Evolutionary conservation across 441 rosid species (phyloP), one percentile per base, ranked within the genome.

Genomic region (Dalechampia spathulata): DNA sequence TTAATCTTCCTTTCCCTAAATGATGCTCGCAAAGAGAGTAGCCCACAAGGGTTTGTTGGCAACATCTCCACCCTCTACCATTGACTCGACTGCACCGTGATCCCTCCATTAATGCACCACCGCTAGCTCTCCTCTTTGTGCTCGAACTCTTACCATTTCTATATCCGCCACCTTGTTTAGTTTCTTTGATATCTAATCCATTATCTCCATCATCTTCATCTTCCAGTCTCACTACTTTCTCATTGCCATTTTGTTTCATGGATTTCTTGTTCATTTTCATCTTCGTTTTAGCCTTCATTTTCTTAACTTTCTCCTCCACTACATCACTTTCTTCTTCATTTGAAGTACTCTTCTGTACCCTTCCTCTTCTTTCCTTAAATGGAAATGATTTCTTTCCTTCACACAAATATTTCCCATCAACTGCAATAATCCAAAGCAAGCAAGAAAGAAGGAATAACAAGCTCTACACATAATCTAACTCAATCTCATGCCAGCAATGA

Each of bases 11-110:
- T 72, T 91, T 91, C 2, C 96, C 98, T 44, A 87, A 67, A 63
- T 91, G 98, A 71, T 91, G 98, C 74, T 91, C 98, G 45, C 98
- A 91, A 16, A 91, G 87, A 0, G 96, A 87, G 64, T 87, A 91
- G 3, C 96, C 96, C 34, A 79, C 87, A 26, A 91, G 87, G 12
- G 98, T 91, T 71, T 78, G 96, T 39, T 91, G 98, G 57, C 87
- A 81, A 46, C 98, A 91, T 63, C 98, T 79, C 98, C 98, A 87
- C 45, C 98, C 98, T 68, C 95, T 74, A 22, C 98, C 98, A 36
- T 91, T 91, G 15, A 85, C 95, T 3, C 96, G 86, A 69, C 95
- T 91, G 73, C 96, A 91, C 67, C 95, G 42, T 26, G 98, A 87
- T 23, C 98, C 98, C 60, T 82, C 96, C 85, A 82, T 75, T 1